Evolutionary conservation across 2,329 filamentous ascomycete species (phyloP), one percentile per base, ranked within the genome.

Genomic region (Colletotrichum musae): DNA sequence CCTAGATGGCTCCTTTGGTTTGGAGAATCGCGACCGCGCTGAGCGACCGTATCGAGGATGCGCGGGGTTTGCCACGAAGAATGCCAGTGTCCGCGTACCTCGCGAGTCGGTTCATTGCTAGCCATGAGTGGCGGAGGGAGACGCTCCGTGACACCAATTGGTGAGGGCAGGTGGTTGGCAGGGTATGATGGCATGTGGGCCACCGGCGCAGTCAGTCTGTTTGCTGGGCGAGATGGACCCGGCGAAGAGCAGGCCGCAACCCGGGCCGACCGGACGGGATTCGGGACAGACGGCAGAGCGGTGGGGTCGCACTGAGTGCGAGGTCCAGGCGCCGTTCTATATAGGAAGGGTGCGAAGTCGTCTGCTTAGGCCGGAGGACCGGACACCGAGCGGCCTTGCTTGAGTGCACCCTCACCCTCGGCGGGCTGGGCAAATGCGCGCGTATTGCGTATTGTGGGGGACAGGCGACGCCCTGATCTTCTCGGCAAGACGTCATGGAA

Each of bases 141-240:
- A 65, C 43, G 50, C 56, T 66, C 66, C 66, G 66, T 39, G 24
- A 28, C 10, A 56, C 66, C 21, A 21, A 66, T 60, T 59, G 50
- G 56, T 60, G 36, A n/a, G 39, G 13, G 50, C 45, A 36, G 18
- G 36, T 63, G 26, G 36, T 36, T 43, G 6, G 21, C 7, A 64
- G 24, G 56, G 56, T 50, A 61, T 32, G 28, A 67, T 63, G 52
- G 7, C 12, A 60, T 65, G 66, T 69, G 66, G 66, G 50, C 52
- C 62, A 16, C 39, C 50, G 50, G 62, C 15, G 39, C 51, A 53
- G 61, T 13, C 32, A 18, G 13, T 61, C 21, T 65, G 41, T 5
- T 15, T 43, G 26, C n/a, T 28, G 28, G 28, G n/a, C 28, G 24
- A 26, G 13, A 50, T 56, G 21, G 21, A 24, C 21, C 56, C 56